Conservation (phyloP, 768 basidiomycete genomes). For the Auriscalpium orientale region DNA sequence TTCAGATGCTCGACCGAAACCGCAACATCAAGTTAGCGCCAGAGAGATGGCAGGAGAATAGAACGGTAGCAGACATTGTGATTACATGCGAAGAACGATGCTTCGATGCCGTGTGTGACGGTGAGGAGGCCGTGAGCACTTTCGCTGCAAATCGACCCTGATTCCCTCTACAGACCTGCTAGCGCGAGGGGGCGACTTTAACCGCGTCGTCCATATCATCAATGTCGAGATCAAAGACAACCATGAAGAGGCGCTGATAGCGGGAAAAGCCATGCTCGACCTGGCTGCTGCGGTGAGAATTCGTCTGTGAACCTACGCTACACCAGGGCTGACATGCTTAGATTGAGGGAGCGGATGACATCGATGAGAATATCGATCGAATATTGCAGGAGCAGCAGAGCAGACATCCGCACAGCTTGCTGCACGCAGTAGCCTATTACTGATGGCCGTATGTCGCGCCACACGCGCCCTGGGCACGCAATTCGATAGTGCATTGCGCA, state of each 20-base stretch:
- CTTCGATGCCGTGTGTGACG: constrained; percentile 97
- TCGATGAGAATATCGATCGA: constrained; percentile 85
- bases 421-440: constrained; percentile 91
- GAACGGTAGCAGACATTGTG: constrained; percentile 86
- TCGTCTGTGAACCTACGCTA: constrained; percentile 6
- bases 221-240: constrained; percentile 99
- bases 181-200: constrained; percentile 81
- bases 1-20: constrained; percentile 97
- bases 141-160: too few relatives aligned
- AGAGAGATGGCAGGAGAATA: constrained; percentile 94
- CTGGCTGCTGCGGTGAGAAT: constrained; percentile 75
- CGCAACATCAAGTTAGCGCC: constrained; percentile 85
- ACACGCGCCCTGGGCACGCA: neutral
- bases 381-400: constrained; percentile 84
- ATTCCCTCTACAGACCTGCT: constrained; percentile 57
- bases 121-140: constrained; percentile 35
- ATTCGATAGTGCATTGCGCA: neutral
- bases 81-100: constrained; percentile 99
- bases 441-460: constrained; percentile 27
- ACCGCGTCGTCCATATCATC: constrained; percentile 90
- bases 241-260: constrained; percentile 95
- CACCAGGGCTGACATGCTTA: constrained; percentile 23
- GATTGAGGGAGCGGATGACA: constrained; percentile 81
- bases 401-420: constrained; percentile 83
- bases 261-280: constrained; percentile 91